phyloP scores from a whole-genome alignment of 83 land plant species.

The Picea abies region DNA sequence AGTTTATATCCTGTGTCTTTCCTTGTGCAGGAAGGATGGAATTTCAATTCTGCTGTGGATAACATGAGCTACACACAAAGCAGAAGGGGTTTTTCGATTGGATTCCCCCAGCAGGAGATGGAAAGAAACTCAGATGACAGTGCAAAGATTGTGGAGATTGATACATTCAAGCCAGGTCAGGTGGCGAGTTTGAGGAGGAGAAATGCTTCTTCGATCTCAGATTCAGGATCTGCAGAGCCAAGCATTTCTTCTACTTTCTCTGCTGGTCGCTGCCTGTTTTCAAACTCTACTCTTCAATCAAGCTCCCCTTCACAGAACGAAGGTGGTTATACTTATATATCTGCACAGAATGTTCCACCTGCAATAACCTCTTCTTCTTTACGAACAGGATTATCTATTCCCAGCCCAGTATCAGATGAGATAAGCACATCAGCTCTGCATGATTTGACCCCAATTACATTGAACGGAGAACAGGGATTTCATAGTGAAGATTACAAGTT shows the following conservation, averaged over 20 bases:
- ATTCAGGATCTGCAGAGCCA: constrained; percentile 12
- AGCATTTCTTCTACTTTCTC: constrained; percentile 9
- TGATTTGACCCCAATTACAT: neutral
- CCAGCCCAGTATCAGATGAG: constrained; percentile 16
- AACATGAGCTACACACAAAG: neutral
- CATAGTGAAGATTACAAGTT: constrained; percentile 8
- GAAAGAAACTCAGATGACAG: constrained; percentile 12
- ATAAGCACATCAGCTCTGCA: constrained; percentile 5
- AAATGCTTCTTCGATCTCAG: neutral
- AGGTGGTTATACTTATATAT: neutral
- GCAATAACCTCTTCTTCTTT: neutral
- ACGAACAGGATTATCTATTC: constrained; percentile 10
- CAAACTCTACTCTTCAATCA: constrained; percentile 3
- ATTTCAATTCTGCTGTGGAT: constrained; percentile 1
- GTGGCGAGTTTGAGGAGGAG: neutral
- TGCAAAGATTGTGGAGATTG: constrained; percentile 16
- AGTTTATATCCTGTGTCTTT: neutral
- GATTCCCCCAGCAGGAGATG: constrained; percentile 11
- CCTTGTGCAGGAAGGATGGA: constrained; percentile 14
- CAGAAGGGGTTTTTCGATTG: constrained; percentile 1
- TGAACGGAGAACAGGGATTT: constrained; percentile 6
- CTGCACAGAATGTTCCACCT: constrained; percentile 3
- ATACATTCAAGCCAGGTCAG: neutral
- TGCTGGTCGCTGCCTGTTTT: neutral
- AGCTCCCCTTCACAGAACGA: constrained; percentile 3